phyloP scores from a whole-genome alignment of 768 basidiomycete genomes.

The Kwoniella dendrophila region DNA sequence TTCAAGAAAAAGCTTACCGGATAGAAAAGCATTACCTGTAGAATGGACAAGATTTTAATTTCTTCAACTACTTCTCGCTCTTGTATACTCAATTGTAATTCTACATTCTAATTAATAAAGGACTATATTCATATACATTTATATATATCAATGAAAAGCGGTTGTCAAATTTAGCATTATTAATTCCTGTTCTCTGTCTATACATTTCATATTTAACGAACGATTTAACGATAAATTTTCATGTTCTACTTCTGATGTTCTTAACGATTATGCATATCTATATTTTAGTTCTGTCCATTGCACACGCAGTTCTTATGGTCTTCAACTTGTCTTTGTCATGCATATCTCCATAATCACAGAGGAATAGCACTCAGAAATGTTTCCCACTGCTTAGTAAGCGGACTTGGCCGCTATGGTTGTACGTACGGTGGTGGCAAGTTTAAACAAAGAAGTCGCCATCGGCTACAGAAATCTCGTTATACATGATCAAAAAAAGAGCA shows the following conservation, averaged over 20 bases:
- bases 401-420: constrained; percentile 12
- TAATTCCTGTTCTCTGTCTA: neutral
- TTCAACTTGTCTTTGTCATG: too few relatives aligned
- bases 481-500: too few relatives aligned
- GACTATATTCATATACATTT: too few relatives aligned
- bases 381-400: constrained; percentile 55
- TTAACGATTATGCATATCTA: constrained; percentile 1
- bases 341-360: too few relatives aligned
- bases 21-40: constrained; percentile 14
- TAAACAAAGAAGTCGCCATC: too few relatives aligned
- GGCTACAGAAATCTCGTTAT: too few relatives aligned
- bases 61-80: neutral
- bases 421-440: neutral
- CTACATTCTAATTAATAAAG: too few relatives aligned
- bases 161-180: constrained; percentile 6
- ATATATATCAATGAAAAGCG: neutral
- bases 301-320: constrained; percentile 93
- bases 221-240: neutral
- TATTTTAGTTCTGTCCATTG: constrained; percentile 60
- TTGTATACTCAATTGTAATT: too few relatives aligned
- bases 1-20: constrained; percentile 19
- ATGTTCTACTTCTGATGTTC: neutral
- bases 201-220: neutral
- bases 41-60: constrained; percentile 16
- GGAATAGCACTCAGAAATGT: constrained; percentile 54